Conservation (phyloP, 768 basidiomycete genomes). For the Mycena galericulata region DNA sequence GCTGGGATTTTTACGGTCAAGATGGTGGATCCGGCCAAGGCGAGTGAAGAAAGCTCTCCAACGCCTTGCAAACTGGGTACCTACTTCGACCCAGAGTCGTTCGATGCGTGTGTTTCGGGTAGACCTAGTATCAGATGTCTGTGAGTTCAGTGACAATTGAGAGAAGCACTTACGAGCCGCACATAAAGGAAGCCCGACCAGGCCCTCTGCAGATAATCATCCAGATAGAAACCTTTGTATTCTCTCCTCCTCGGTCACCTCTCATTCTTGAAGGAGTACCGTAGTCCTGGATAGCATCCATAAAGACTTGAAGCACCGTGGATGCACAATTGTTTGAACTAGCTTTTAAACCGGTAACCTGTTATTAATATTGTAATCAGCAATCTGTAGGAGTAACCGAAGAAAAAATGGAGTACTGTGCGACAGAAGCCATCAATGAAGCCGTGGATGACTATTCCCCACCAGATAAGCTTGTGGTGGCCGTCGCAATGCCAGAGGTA, state of each 20-base stretch:
- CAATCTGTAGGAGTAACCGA: not conserved
- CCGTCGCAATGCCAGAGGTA: not conserved
- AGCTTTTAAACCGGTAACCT: constrained; percentile 32
- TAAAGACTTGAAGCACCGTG: constrained; percentile 33
- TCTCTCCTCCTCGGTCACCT: constrained; percentile 44
- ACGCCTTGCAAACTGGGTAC: not conserved
- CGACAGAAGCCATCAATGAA: not conserved
- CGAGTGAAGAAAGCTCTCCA: not conserved
- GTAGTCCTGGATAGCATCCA: constrained; percentile 30
- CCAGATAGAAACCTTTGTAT: constrained; percentile 39
- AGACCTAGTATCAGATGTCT: not conserved
- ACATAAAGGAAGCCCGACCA: constrained; percentile 34
- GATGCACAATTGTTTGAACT: constrained; percentile 29
- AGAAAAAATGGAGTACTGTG: not conserved
- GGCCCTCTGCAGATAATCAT: constrained; percentile 44
- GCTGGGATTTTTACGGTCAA: constrained; percentile 3
- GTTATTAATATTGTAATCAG: not conserved
- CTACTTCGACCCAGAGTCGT: constrained; percentile 4
- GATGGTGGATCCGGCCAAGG: not conserved
- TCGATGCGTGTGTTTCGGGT: not conserved
- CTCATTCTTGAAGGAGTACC: constrained; percentile 39
- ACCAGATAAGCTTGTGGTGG: too few relatives aligned
- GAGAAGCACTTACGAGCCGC: not conserved
- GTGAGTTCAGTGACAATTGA: not conserved
- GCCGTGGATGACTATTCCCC: not conserved